These are phyloP conservation scores for Astrothelium subdiscretum DNA, from an alignment of 495 filamentous ascomycete species.

Conservation along the genomic window DNA sequence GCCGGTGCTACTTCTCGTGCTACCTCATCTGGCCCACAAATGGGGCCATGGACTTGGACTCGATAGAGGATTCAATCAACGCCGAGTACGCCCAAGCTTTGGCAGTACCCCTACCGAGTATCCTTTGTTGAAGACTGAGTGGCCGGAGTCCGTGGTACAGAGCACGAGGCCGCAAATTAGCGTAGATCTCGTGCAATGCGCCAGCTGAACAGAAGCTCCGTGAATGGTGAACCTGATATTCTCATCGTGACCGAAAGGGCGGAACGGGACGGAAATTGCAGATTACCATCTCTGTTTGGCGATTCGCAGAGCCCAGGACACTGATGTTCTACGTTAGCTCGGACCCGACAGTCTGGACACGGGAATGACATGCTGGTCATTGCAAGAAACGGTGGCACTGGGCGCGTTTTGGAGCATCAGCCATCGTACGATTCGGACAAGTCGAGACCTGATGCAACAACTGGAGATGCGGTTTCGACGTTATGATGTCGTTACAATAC, in stretches of 20 bases:
- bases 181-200: not conserved
- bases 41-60: no score
- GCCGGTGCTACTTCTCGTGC: no score
- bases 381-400: not conserved
- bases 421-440: not conserved
- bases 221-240: no score
- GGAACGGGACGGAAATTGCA: constrained; percentile 3
- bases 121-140: no score
- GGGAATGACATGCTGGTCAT: constrained; percentile 2
- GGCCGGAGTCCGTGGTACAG: no score
- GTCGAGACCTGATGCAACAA: not conserved
- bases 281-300: not conserved
- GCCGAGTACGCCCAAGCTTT: no score
- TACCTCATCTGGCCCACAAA: no score
- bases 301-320: not conserved
- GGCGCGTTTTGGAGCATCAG: not conserved
- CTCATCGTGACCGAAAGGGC: not conserved
- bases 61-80: no score
- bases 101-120: no score
- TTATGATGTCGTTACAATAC: not conserved
- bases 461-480: not conserved
- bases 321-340: not conserved
- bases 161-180: no score
- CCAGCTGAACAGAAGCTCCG: not conserved
- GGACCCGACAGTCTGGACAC: not conserved